A percentile compares a stretch with the other conserved stretches of the same genome.
phyloP scores from a whole-genome alignment of 2,329 filamentous ascomycete species.

The Xylaria hypoxylon region DNA sequence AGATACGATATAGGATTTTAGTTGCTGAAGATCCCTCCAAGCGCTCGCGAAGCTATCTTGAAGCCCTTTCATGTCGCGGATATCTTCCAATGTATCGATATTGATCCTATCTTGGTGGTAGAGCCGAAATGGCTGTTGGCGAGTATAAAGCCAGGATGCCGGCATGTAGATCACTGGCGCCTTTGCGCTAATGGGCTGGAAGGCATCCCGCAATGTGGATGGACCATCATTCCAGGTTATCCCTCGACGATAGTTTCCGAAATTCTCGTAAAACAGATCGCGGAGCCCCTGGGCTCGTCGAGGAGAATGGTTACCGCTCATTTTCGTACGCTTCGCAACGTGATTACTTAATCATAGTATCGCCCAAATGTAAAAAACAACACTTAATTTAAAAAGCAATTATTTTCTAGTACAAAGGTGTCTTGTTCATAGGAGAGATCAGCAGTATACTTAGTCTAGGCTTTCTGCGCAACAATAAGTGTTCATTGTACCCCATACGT shows the following conservation, averaged over 20 bases:
- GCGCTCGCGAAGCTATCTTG: background rate
- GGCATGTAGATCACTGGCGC: conserved; percentile 1
- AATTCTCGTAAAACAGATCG: background rate
- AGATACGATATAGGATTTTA: conserved; percentile 5
- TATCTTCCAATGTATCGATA: background rate
- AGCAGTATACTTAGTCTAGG: too few relatives aligned
- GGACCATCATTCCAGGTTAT: background rate
- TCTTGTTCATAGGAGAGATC: too few relatives aligned
- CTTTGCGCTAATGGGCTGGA: background rate
- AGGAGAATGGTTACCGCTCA: background rate
- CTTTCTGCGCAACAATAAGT: too few relatives aligned
- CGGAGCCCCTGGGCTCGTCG: background rate
- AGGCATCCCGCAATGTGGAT: background rate
- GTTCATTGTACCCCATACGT: too few relatives aligned
- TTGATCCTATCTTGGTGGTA: background rate
- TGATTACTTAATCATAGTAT: background rate
- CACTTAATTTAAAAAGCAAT: too few relatives aligned
- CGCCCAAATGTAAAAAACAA: too few relatives aligned
- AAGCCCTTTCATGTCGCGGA: background rate
- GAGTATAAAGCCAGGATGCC: background rate
- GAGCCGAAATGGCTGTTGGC: background rate
- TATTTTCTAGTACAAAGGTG: too few relatives aligned
- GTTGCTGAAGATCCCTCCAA: background rate
- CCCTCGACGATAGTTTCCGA: background rate
- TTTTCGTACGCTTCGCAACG: background rate